Conservation (phyloP, 176 grass and related monocot species). For the Oryza meridionalis region DNA sequence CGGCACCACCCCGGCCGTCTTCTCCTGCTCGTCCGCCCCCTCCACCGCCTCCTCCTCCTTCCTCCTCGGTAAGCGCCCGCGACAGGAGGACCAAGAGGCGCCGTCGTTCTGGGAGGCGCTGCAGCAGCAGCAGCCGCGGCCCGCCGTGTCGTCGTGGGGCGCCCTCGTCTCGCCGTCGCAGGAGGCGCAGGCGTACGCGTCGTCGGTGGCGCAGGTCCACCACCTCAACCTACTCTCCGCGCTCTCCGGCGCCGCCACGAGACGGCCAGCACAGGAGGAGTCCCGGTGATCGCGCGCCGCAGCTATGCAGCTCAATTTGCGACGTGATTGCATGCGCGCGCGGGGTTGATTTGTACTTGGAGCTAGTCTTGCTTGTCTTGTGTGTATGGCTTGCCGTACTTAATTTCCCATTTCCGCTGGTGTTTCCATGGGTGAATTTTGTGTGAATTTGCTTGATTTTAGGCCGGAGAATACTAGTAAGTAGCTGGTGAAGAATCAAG, state of each 20-base stretch:
- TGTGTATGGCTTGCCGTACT: conserved; percentile 25
- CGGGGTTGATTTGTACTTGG: conserved; percentile 2
- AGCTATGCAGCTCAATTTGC: background rate
- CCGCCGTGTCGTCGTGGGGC: conserved; percentile 40
- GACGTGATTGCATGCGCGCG: conserved; percentile 6
- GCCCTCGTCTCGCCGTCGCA: conserved; percentile 32
- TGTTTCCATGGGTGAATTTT: conserved; percentile 20
- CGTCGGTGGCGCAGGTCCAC: conserved; percentile 59
- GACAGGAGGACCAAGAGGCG: conserved; percentile 45
- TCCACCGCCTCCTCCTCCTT: conserved; percentile 29
- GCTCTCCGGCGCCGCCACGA: conserved; percentile 44
- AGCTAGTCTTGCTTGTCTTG: background rate
- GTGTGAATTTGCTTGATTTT: conserved; percentile 38
- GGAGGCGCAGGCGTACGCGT: conserved; percentile 63
- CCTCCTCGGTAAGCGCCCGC: conserved; percentile 50
- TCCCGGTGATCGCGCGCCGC: conserved; percentile 46
- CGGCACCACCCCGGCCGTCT: conserved; percentile 78
- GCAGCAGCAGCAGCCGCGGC: conserved; percentile 40
- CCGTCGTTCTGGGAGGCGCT: conserved; percentile 53
- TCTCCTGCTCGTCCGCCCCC: conserved; percentile 58
- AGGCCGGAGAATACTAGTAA: too few species aligned
- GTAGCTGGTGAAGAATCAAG: background rate
- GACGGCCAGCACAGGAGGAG: conserved; percentile 40
- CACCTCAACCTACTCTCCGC: conserved; percentile 66
- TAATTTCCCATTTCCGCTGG: background rate